These are phyloP conservation scores for Dothistroma septosporum DNA, from an alignment of 2,329 filamentous ascomycete genomes.

Conservation along the genomic window DNA sequence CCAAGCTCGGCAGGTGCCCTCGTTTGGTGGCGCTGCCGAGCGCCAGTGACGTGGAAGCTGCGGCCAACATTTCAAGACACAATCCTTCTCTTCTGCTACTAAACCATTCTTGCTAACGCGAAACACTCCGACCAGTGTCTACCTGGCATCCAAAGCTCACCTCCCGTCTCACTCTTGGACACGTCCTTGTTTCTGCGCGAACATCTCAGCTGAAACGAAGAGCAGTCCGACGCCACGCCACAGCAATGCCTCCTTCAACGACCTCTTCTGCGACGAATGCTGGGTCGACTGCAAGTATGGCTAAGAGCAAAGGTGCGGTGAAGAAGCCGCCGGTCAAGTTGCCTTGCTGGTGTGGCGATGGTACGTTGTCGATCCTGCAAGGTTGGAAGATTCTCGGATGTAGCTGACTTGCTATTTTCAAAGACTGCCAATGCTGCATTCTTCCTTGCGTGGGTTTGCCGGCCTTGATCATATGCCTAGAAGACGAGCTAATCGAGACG, in stretches of 20 bases:
- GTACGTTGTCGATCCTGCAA: not conserved
- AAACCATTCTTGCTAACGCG: not conserved
- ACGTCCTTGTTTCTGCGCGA: conserved; percentile 1
- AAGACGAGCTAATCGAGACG: not conserved
- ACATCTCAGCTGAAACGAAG: conserved; percentile 4
- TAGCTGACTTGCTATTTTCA: not conserved
- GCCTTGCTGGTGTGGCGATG: conserved; percentile 33
- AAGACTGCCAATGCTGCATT: not conserved
- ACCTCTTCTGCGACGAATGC: conserved; percentile 17
- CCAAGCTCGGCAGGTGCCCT: not conserved
- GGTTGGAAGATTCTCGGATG: not conserved
- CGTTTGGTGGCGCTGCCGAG: not conserved
- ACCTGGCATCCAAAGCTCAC: not conserved
- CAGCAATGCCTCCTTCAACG: conserved; percentile 29
- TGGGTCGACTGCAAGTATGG: conserved; percentile 6
- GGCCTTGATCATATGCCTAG: not conserved
- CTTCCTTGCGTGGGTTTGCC: not conserved
- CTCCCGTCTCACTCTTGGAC: not conserved
- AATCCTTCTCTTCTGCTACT: not conserved
- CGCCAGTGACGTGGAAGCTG: not conserved
- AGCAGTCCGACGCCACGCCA: not conserved
- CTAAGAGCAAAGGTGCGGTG: not conserved
- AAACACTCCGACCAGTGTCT: not conserved
- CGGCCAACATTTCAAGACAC: not conserved
- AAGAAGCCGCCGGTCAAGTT: conserved; percentile 24